Conservation (phyloP, 257 asterid species). For the Penstemon davidsonii region DNA sequence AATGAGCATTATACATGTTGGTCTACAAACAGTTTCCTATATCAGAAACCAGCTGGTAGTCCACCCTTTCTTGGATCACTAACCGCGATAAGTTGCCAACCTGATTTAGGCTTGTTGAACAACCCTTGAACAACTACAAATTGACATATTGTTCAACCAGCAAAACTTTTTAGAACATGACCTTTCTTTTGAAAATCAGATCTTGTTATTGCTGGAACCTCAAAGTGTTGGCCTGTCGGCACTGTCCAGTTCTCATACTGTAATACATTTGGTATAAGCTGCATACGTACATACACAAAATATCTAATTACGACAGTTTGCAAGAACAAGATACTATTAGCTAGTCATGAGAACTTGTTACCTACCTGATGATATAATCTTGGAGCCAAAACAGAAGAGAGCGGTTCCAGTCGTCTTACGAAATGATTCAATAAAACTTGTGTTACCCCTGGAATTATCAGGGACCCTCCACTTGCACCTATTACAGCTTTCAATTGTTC, state of each 20-base stretch:
- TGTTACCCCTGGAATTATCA: slow-evolving; percentile 47
- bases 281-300: slow-evolving; percentile 18
- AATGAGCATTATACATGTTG: too few relatives aligned
- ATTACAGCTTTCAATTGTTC: slow-evolving; percentile 51
- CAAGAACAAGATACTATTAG: not conserved
- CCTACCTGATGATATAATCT: slow-evolving; percentile 64
- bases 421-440: slow-evolving; percentile 62
- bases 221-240: slow-evolving; percentile 57
- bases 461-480: slow-evolving; percentile 72
- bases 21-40: not conserved
- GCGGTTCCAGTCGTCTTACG: slow-evolving; percentile 59
- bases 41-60: slow-evolving; percentile 56
- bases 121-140: slow-evolving; percentile 46
- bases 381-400: slow-evolving; percentile 61
- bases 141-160: slow-evolving; percentile 63
- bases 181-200: slow-evolving; percentile 45
- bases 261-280: slow-evolving; percentile 59
- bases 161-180: slow-evolving; percentile 45
- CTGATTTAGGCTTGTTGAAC: slow-evolving; percentile 22
- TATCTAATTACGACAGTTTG: not conserved
- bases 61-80: slow-evolving; percentile 86
- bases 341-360: too few relatives aligned
- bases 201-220: slow-evolving; percentile 42
- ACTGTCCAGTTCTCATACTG: slow-evolving; percentile 71
- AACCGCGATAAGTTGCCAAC: slow-evolving; percentile 43